phyloP scores from a whole-genome alignment of 2,329 filamentous ascomycete genomes.

The Chrysoporthe puriensis region DNA sequence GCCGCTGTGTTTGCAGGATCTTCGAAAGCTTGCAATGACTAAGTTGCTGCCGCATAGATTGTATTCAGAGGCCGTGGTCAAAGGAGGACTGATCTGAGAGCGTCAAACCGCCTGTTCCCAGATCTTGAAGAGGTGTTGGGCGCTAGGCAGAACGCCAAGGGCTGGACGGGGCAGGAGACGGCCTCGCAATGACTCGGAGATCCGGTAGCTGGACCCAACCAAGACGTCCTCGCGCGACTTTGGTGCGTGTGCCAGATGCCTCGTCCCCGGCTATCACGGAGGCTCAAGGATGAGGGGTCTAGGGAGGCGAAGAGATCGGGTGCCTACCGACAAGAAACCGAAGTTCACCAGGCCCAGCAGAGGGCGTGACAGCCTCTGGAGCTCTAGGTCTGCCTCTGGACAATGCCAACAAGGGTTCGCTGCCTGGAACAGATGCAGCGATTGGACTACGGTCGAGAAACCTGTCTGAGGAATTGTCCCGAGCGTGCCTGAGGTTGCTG shows the following conservation, averaged over 20 bases:
- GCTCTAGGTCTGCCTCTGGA: slow-evolving; percentile 20
- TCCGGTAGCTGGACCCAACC: neutral
- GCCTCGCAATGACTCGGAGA: slow-evolving; percentile 1
- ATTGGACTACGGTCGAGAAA: slow-evolving; percentile 11
- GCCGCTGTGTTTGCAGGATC: slow-evolving; percentile 15
- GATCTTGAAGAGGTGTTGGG: neutral
- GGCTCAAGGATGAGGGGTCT: neutral
- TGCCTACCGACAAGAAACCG: slow-evolving; percentile 8
- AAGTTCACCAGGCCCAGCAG: neutral
- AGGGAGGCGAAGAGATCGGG: slow-evolving; percentile 8
- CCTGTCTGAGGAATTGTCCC: slow-evolving; percentile 2
- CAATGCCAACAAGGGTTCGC: slow-evolving; percentile 13
- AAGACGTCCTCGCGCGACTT: neutral
- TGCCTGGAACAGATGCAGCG: slow-evolving; percentile 14
- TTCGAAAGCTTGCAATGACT: slow-evolving; percentile 23
- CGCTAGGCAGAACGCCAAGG: neutral
- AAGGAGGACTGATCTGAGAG: neutral
- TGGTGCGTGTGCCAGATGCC: slow-evolving; percentile 1
- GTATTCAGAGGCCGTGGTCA: neutral
- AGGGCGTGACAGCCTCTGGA: slow-evolving; percentile 1
- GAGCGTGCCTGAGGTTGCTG: slow-evolving; percentile 1
- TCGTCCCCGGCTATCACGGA: neutral
- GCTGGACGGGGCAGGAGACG: neutral
- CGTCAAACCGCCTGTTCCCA: neutral
- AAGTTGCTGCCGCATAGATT: slow-evolving; percentile 6